Evolutionary conservation across 2,329 filamentous ascomycete genomes (phyloP).

Genomic region (Myriosclerotinia scirpicola): DNA sequence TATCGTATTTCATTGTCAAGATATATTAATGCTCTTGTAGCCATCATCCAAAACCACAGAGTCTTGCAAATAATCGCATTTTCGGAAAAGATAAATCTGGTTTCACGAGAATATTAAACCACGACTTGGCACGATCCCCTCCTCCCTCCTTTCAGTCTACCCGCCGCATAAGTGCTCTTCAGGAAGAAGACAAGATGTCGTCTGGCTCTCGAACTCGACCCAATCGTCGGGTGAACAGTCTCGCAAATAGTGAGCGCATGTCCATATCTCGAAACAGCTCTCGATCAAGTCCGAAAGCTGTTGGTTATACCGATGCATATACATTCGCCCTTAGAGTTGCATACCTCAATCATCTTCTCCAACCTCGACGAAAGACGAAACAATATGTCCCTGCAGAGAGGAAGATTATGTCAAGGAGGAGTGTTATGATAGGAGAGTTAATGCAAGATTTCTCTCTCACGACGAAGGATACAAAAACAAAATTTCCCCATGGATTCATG

Average conservation of each 20-base stretch:
- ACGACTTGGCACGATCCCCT: background rate
- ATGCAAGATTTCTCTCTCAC: slow-evolving; percentile 78
- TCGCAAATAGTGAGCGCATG: slow-evolving; percentile 34
- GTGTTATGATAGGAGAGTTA: slow-evolving; percentile 76
- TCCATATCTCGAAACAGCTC: slow-evolving; percentile 43
- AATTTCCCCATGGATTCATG: slow-evolving; percentile 71
- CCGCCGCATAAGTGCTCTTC: background rate
- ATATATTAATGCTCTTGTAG: slow-evolving; percentile 16
- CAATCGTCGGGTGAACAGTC: slow-evolving; percentile 38
- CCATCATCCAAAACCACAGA: background rate
- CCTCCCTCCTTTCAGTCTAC: background rate
- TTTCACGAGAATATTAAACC: background rate
- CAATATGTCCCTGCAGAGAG: slow-evolving; percentile 67
- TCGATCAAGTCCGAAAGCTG: slow-evolving; percentile 48
- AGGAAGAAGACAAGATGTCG: slow-evolving; percentile 32
- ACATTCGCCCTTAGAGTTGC: slow-evolving; percentile 87
- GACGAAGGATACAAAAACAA: slow-evolving; percentile 62
- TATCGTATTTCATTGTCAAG: slow-evolving; percentile 13
- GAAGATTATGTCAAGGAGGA: slow-evolving; percentile 57
- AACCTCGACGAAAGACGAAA: slow-evolving; percentile 84
- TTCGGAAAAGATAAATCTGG: background rate
- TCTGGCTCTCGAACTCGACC: slow-evolving; percentile 35
- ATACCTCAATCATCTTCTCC: slow-evolving; percentile 88
- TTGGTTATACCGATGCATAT: slow-evolving; percentile 79
- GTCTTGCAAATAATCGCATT: background rate